Evolutionary conservation across 495 filamentous ascomycete species (phyloP).

Genomic region (Annulohypoxylon stygium): DNA sequence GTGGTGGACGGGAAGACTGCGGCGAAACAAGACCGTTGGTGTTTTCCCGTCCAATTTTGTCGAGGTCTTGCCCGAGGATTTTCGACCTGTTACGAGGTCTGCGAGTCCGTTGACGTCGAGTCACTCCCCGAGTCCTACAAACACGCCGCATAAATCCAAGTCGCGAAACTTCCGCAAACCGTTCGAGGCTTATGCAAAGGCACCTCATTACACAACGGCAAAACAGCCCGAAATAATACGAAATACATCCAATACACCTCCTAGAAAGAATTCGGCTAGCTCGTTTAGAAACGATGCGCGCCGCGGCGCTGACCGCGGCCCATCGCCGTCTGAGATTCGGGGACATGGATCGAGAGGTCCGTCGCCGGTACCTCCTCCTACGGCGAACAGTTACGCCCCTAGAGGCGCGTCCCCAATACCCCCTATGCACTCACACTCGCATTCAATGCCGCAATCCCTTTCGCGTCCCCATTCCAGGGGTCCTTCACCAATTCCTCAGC

Average conservation of each 20-base stretch:
- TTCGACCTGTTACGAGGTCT: constrained; percentile 81
- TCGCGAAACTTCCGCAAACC: constrained; percentile 77
- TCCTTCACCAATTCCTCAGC: constrained; percentile 50
- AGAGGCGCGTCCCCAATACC: constrained; percentile 54
- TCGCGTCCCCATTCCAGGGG: constrained; percentile 25
- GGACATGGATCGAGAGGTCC: constrained; percentile 51
- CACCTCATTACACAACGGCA: constrained; percentile 65
- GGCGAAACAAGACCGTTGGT: constrained; percentile 88
- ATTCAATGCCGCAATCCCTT: background rate
- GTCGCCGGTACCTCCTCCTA: constrained; percentile 48
- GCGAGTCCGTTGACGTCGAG: constrained; percentile 76
- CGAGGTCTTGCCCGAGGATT: constrained; percentile 84
- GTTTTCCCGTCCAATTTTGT: constrained; percentile 98
- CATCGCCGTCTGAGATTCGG: constrained; percentile 48
- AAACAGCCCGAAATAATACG: constrained; percentile 64
- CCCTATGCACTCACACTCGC: constrained; percentile 36
- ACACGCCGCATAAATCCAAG: constrained; percentile 63
- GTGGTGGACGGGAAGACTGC: constrained; percentile 96
- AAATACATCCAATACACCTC: constrained; percentile 50
- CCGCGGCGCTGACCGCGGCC: constrained; percentile 39
- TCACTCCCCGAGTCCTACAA: constrained; percentile 65
- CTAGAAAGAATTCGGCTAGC: constrained; percentile 53
- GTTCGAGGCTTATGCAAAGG: constrained; percentile 74
- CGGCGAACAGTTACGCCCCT: constrained; percentile 45
- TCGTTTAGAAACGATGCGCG: constrained; percentile 51